These are phyloP conservation scores for Anthoceros angustus DNA, from an alignment of 225 moss, liverwort and hornwort species.

Conservation along the genomic window DNA sequence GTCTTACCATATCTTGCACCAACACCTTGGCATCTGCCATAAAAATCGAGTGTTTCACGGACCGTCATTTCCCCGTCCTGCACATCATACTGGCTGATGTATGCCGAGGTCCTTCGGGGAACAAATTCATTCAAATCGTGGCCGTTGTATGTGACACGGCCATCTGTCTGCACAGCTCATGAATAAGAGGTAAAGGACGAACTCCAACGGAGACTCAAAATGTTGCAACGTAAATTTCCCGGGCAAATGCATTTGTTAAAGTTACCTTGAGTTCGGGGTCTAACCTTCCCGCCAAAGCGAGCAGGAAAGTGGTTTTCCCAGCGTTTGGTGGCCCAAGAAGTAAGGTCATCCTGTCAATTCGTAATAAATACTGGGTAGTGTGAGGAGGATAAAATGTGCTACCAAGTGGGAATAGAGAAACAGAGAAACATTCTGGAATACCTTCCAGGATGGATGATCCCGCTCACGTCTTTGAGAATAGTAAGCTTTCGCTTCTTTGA, in stretches of 20 bases:
- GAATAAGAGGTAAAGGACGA: not conserved
- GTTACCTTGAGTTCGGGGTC: not conserved
- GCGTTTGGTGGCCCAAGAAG: not conserved
- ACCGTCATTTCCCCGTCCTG: conserved; percentile 35
- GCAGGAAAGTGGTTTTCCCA: not conserved
- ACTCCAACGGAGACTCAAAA: not conserved
- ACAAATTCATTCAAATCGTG: conserved; percentile 20
- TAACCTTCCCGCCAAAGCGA: not conserved
- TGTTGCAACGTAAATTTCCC: not conserved
- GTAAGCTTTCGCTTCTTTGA: conserved; percentile 9
- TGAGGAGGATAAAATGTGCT: not conserved
- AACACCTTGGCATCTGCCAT: conserved; percentile 36
- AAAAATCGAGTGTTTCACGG: conserved; percentile 33
- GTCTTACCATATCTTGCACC: conserved; percentile 13
- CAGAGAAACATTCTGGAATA: not conserved
- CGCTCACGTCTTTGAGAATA: conserved; percentile 15
- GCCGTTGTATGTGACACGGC: conserved; percentile 29
- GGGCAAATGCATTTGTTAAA: not conserved
- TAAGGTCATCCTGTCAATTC: not conserved
- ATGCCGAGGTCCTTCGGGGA: conserved; percentile 25
- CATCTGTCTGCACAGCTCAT: not conserved
- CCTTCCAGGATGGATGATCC: conserved; percentile 19
- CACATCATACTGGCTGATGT: conserved; percentile 33
- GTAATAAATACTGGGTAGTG: not conserved
- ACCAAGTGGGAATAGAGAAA: not conserved